A percentile compares a stretch with the other conserved stretches of the same genome.
phyloP scores from a whole-genome alignment of 768 basidiomycete species.

The Rhodotorula graminis region DNA sequence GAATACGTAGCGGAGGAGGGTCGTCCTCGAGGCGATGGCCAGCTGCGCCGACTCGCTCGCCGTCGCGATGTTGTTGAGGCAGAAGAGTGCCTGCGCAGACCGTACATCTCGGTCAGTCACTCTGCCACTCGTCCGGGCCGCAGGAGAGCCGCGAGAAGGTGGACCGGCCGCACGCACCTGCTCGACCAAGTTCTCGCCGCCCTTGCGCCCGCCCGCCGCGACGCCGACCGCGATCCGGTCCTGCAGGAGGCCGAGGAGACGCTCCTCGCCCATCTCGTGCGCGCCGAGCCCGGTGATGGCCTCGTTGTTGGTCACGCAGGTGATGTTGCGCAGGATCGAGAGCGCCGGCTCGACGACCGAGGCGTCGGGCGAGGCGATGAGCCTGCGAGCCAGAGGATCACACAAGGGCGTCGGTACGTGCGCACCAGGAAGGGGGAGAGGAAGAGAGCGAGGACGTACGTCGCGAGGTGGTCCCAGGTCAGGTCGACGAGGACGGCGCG shows the following conservation, averaged over 20 bases:
- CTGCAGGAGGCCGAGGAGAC: slow-evolving; percentile 24
- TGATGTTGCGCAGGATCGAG: slow-evolving; percentile 39
- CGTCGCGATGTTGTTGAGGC: slow-evolving; percentile 40
- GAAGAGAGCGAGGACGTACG: slow-evolving; percentile 12
- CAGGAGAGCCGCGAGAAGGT: background rate
- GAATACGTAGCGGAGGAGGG: slow-evolving; percentile 21
- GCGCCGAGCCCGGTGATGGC: slow-evolving; percentile 13
- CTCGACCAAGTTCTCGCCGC: background rate
- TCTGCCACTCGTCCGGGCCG: too few relatives aligned
- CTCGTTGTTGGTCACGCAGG: slow-evolving; percentile 23
- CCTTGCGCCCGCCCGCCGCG: background rate
- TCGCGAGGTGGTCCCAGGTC: slow-evolving; percentile 27
- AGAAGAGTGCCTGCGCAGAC: slow-evolving; percentile 28
- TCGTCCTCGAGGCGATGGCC: slow-evolving; percentile 35
- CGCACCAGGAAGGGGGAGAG: background rate
- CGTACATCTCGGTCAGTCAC: background rate
- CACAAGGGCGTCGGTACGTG: background rate
- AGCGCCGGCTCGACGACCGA: slow-evolving; percentile 27
- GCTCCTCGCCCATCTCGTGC: slow-evolving; percentile 26
- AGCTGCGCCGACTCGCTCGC: slow-evolving; percentile 27
- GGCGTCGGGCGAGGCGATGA: background rate
- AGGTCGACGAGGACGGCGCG: slow-evolving; percentile 10
- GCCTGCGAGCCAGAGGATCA: background rate
- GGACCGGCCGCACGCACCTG: slow-evolving; percentile 14
- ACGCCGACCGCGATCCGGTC: background rate